Percentiles rank a stretch among this genome's conserved stretches.
Evolutionary conservation across 257 asterid genomes (phyloP).

Genomic region (Lycium ferocissimum): DNA sequence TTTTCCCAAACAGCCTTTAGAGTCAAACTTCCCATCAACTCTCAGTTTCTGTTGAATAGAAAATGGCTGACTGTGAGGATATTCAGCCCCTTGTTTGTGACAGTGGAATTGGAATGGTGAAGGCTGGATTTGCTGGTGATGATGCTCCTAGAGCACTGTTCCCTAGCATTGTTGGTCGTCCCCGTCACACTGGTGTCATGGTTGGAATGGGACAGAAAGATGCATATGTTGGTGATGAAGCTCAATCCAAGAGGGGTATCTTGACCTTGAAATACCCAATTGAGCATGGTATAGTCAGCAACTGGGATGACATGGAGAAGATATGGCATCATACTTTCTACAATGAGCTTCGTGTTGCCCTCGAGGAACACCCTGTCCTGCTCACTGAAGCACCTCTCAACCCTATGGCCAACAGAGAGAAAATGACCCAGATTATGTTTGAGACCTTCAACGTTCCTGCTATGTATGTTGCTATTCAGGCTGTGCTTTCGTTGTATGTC

Average conservation of each 20-base stretch:
- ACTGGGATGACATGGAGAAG: slow-evolving; percentile 69
- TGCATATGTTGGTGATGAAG: slow-evolving; percentile 62
- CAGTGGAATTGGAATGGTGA: no score
- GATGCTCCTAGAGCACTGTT: slow-evolving; percentile 64
- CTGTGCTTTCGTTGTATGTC: slow-evolving; percentile 58
- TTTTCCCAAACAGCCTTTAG: no score
- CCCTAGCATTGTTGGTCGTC: slow-evolving; percentile 62
- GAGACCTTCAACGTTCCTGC: slow-evolving; percentile 62
- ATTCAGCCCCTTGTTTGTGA: no score
- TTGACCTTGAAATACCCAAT: slow-evolving; percentile 59
- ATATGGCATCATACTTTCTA: slow-evolving; percentile 65
- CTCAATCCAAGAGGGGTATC: slow-evolving; percentile 63
- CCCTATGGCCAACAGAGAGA: slow-evolving; percentile 62
- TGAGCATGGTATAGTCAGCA: slow-evolving; percentile 62
- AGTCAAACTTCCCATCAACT: no score
- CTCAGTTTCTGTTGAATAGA: no score
- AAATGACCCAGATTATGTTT: slow-evolving; percentile 63
- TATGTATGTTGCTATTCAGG: slow-evolving; percentile 64
- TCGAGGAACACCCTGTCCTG: slow-evolving; percentile 60
- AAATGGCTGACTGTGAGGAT: no score
- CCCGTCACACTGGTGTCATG: slow-evolving; percentile 62
- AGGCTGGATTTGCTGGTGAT: slow-evolving; percentile 67
- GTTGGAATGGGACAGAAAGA: slow-evolving; percentile 67
- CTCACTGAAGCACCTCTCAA: slow-evolving; percentile 63
- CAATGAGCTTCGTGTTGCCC: slow-evolving; percentile 65